phyloP scores from a whole-genome alignment of 805 yeast genomes.

The Komagataella pseudopastoris region DNA sequence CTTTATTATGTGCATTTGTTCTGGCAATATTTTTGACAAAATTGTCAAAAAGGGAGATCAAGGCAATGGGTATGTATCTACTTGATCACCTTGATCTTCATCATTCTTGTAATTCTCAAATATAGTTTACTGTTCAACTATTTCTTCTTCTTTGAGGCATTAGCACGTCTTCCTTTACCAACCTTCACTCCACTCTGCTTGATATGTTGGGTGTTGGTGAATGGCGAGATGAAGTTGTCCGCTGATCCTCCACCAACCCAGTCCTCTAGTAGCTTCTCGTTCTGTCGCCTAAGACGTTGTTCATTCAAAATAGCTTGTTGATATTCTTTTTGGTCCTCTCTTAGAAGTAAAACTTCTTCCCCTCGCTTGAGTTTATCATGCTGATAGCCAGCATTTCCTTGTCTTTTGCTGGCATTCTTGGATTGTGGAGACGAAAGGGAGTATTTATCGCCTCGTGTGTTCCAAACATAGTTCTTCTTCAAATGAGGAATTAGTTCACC shows the following conservation, averaged over 20 bases:
- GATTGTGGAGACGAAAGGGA: constrained; percentile 82
- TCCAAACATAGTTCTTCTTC: constrained; percentile 90
- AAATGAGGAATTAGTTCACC: constrained; percentile 83
- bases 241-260: constrained; percentile 96
- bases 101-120: not conserved
- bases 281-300: constrained; percentile 74
- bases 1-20: no score
- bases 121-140: not conserved
- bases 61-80: no score
- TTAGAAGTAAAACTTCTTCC: constrained; percentile 45
- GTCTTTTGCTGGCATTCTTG: constrained; percentile 52
- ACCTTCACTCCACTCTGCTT: constrained; percentile 56
- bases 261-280: constrained; percentile 73
- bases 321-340: constrained; percentile 94
- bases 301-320: constrained; percentile 78
- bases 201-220: constrained; percentile 41
- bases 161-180: constrained; percentile 77
- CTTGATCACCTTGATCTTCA: not conserved
- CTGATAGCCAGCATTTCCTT: constrained; percentile 71
- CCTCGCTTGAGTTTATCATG: constrained; percentile 49
- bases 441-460: constrained; percentile 71
- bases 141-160: constrained; percentile 34
- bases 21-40: no score
- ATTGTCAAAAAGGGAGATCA: no score
- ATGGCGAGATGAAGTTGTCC: constrained; percentile 81